Base-by-base conservation (phyloP, 2,329 filamentous ascomycete species). In the Exophiala bonariae region DNA sequence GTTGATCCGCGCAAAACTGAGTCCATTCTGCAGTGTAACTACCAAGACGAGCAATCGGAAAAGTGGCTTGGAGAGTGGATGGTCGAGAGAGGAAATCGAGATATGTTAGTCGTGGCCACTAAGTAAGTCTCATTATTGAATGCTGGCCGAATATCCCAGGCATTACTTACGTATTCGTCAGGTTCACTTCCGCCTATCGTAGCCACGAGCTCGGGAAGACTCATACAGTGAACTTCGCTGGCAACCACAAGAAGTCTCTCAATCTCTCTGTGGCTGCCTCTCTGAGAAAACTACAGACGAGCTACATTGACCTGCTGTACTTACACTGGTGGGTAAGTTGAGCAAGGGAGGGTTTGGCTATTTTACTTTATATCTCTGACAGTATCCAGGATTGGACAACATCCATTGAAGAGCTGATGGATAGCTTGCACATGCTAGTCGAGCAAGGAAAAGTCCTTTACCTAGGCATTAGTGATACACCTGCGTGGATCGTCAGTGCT, bases 331-430 rank as follows among this genome's bases (percentile, higher is more conserved):
- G 83, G 82, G 83, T 48, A 43, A 37, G 45, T 48, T 13, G n/a
- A 20, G 6, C 19, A 10, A 14, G 10, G 19, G 18, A 4, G 19
- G 10, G 20, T n/a, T 6, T 28, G 8, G 10, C 14, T 19, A 10
- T 5, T 28, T 14, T 10, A 13, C 8, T 31, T n/a, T 18, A 6
- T 6, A 13, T 38, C 10, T 28, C 38, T 14, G 3, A 11, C 9
- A 14, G 18, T 14, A 9, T 20, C 11, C 86, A 83, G 82, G 83
- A 87, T 61, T 83, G 76, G 59, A 80, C 75, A 13, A 81, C 80
- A 19, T 77, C 75, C 0, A 80, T 87, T 38, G 72, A 78, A 1
- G 83, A 88, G 59, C 41, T 87, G 34, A 88, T 88, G 84, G 80
- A 86, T 48, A 75, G 76, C 1, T 71, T 87, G 31, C 83, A 87